phyloP scores from a whole-genome alignment of 1,284 basidiomycete genomes.

The Ceratorhiza oryzae-sativae region DNA sequence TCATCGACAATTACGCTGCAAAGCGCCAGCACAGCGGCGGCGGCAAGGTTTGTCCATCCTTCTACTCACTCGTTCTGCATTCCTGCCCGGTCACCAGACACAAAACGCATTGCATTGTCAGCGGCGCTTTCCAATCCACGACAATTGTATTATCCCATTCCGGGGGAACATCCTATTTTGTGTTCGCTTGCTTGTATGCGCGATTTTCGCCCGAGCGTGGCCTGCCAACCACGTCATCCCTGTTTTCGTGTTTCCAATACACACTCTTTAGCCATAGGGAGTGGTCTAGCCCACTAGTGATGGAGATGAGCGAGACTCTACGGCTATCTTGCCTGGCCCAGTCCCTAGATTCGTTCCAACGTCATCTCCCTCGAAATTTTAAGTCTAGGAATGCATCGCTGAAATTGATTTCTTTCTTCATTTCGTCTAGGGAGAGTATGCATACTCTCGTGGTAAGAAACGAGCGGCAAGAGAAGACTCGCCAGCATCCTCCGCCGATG shows the following conservation, averaged over 20 bases:
- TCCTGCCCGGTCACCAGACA: conserved; percentile 9
- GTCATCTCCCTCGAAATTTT: conserved; percentile 2
- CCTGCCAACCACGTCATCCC: conserved; percentile 3
- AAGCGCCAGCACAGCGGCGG: conserved; percentile 24
- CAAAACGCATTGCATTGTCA: background rate
- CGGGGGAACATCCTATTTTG: background rate
- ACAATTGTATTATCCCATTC: background rate
- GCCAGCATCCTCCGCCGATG: background rate
- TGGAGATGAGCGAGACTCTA: background rate
- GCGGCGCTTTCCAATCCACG: background rate
- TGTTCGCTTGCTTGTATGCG: conserved; percentile 24
- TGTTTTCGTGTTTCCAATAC: conserved; percentile 2
- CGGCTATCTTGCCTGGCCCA: background rate
- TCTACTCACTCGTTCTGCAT: background rate
- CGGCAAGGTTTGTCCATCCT: conserved; percentile 23
- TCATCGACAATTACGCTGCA: conserved; percentile 58
- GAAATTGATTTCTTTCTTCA: background rate
- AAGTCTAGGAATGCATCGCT: background rate
- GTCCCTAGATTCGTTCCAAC: background rate
- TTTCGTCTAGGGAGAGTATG: conserved; percentile 28
- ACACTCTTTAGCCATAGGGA: background rate
- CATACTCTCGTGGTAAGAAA: conserved; percentile 32
- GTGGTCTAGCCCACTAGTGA: background rate
- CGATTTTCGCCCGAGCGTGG: conserved; percentile 20
- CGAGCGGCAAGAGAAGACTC: conserved; percentile 3